Base-by-base conservation (phyloP, 495 filamentous ascomycete genomes). In the Penicillium canariense region DNA sequence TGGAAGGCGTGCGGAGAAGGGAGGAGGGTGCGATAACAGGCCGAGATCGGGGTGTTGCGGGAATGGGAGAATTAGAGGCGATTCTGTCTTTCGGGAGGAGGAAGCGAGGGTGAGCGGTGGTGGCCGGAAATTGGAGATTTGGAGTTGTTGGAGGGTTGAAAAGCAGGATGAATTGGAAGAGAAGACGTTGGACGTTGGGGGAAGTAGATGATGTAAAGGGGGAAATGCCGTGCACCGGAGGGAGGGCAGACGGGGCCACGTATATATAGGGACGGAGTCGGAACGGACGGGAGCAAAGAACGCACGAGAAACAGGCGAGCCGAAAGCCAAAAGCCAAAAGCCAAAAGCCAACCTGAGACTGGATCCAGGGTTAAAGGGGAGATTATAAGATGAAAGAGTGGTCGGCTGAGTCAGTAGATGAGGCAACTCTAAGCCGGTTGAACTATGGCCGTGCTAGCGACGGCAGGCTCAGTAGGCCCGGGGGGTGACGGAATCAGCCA, bases 81-180 rank as follows among this genome's bases (percentile, higher is more conserved):
- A 26, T n/a, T n/a, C n/a, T n/a, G n/a, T n/a, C n/a, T n/a, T n/a
- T n/a, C n/a, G n/a, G 25, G 15, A 8, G 10, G 27, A 28, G 43
- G 27, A 12, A 30, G 26, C 3, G 8, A 18, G 15, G 15, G 23
- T 15, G 26, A 40, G 36, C 15, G 18, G 36, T 7, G 40, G 5
- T 15, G 20, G 4, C n/a, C 11, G 22, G 40, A 44, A 15, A 44
- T 27, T 25, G 20, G 22, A 49, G 32, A 31, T 61, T 35, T n/a
- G 5, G 63, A 55, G 57, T 68, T 58, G 48, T 77, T 67, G 59
- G 72, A 61, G 60, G 78, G 68, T 30, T 17, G 50, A 70, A 71
- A 52, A 73, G 73, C 40, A 62, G 51, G 46, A 59, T 18, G 76
- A 59, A 71, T 73, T 49, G 67, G 36, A 38, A 54, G 25, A 32